Base-by-base conservation (phyloP, 805 yeast genomes). In the Suhomyces faveliae region DNA sequence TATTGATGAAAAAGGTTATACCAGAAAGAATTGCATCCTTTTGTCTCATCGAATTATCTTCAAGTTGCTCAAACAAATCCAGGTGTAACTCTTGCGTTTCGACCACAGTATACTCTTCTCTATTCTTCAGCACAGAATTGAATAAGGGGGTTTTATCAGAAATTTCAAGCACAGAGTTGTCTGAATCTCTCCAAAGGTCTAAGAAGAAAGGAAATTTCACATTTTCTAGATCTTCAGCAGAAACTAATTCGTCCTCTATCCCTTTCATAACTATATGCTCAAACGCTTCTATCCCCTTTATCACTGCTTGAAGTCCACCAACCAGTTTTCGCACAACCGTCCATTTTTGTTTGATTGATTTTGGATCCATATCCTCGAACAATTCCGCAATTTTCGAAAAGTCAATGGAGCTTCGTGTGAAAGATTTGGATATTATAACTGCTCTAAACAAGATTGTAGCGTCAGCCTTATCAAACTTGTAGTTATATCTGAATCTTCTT, bases 1-100 rank as follows among this genome's bases (percentile, higher is more conserved):
- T 54, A 7, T 72, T 60, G 42, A 60, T 67, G 21, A 75, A 66
- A 58, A 80, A 85, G 0, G 77, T 65, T 1, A 70, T 65, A 30
- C 69, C 70, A 0, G 80, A 64, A 42, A 84, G 63, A 22, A 73
- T 66, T 9, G 77, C 77, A 55, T 87, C 91, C 46, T 86, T 79
- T 56, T 85, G 89, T 46, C 85, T 69, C 85, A 87, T 81, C 1
- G 96, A 84, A 23, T 78, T 73, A 43, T 76, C 79, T 38, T 76
- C 82, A 43, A 73, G 68, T 22, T 78, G 71, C 20, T 79, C 81
- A 25, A 59, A 67, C 23, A 64, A 54, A 13, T 58, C 52, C 23
- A 21, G 52, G 47, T 44, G 46, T 3, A 51, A 51, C 12, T 54
- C 61, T 5, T 55, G 35, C 15, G 66, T 64, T 7, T 68, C 69